phyloP scores from a whole-genome alignment of 2,329 filamentous ascomycete genomes.

The Cladosporium austrohemisphaericum region DNA sequence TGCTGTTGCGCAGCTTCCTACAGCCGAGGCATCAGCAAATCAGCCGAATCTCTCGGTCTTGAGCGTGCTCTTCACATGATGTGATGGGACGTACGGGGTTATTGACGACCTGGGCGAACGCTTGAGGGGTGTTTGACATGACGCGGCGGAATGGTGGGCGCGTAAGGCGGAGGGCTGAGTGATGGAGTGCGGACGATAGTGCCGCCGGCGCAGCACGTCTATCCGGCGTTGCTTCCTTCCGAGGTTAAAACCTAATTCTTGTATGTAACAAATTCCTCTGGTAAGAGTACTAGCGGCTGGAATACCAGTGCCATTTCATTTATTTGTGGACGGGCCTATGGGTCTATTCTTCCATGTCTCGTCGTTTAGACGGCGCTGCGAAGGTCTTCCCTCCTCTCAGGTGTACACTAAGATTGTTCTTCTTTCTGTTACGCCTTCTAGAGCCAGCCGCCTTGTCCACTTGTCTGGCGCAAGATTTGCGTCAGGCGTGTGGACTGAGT shows the following conservation, averaged over 20 bases:
- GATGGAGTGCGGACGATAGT: slow-evolving; percentile 5
- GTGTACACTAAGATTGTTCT: too few species aligned
- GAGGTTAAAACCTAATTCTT: slow-evolving; percentile 7
- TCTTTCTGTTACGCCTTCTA: too few species aligned
- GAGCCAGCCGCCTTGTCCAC: too few species aligned
- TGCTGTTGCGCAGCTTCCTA: slow-evolving; percentile 8
- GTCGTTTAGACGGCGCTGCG: too few species aligned
- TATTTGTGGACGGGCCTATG: too few species aligned
- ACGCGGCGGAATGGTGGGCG: slow-evolving; percentile 6
- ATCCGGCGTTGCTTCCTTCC: not conserved
- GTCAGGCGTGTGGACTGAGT: too few species aligned
- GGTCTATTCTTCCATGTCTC: too few species aligned
- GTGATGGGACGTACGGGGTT: not conserved
- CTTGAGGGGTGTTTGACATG: slow-evolving; percentile 13
- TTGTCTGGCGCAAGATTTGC: too few species aligned
- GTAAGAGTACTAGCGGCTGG: too few species aligned
- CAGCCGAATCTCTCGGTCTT: not conserved
- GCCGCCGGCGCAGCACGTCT: not conserved
- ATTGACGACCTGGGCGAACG: slow-evolving; percentile 12
- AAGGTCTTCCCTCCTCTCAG: too few species aligned
- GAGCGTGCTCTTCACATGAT: not conserved
- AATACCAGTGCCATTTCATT: too few species aligned
- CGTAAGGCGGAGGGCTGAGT: not conserved
- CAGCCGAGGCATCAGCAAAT: slow-evolving; percentile 6
- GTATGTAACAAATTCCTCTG: not conserved